phyloP scores from a whole-genome alignment of 805 yeast species.

The Yarrowia yakushimensis region DNA sequence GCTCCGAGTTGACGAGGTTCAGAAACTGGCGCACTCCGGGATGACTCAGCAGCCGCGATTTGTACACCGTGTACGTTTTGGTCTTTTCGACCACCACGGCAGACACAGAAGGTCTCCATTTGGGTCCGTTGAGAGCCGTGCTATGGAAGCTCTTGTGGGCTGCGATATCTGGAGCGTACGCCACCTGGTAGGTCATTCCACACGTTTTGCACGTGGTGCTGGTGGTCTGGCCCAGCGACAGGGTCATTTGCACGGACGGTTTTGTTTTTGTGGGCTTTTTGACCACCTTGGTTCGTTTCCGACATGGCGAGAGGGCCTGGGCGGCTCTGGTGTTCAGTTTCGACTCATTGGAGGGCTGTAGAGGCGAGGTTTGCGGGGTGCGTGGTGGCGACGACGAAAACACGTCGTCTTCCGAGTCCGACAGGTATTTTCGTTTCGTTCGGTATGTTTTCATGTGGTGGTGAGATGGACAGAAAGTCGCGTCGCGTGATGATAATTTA shows the following conservation, averaged over 20 bases:
- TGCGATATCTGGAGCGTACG: not conserved
- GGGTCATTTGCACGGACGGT: not conserved
- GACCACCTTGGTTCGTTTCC: not conserved
- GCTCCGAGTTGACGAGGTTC: constrained; percentile 15
- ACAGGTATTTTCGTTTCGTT: constrained; percentile 11
- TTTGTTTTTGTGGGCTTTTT: not conserved
- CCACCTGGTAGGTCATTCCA: constrained; percentile 21
- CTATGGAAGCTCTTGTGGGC: constrained; percentile 10
- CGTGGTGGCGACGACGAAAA: not conserved
- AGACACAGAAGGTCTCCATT: constrained; percentile 5
- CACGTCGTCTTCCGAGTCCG: constrained; percentile 20
- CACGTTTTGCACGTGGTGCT: constrained; percentile 3
- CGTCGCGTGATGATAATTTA: constrained; percentile 6
- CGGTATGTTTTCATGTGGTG: constrained; percentile 9
- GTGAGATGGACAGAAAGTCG: not conserved
- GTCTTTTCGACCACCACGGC: not conserved
- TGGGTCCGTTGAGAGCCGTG: constrained; percentile 16
- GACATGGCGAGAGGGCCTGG: not conserved
- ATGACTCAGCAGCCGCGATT: not conserved
- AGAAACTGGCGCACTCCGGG: not conserved
- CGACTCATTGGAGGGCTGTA: not conserved
- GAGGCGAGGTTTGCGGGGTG: constrained; percentile 15
- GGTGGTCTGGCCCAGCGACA: constrained; percentile 15
- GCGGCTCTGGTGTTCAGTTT: not conserved
- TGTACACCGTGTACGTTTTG: constrained; percentile 3